Conservation (phyloP, 2,329 filamentous ascomycete genomes). For the Orbilia javanica region DNA sequence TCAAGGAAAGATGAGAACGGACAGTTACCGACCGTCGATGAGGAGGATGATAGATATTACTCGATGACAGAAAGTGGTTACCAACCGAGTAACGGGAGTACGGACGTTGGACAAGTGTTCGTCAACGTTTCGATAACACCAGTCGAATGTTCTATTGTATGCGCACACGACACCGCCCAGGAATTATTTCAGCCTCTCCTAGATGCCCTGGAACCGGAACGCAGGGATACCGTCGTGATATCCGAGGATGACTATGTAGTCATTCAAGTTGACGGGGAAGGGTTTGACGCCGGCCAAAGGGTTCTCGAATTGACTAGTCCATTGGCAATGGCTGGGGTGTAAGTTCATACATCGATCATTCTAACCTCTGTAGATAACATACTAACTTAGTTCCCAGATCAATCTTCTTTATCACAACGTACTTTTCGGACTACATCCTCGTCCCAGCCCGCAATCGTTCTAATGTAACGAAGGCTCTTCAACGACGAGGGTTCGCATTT, state of each 20-base stretch:
- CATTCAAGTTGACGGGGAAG: constrained; percentile 89
- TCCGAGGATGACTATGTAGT: constrained; percentile 87
- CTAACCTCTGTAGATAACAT: not conserved
- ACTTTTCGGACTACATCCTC: constrained; percentile 96
- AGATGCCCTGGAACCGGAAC: constrained; percentile 70
- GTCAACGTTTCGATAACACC: constrained; percentile 94
- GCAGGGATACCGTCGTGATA: constrained; percentile 74
- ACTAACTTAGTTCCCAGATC: constrained; percentile 68
- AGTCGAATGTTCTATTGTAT: constrained; percentile 92
- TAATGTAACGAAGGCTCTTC: constrained; percentile 80
- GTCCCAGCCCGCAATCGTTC: constrained; percentile 81
- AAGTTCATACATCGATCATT: constrained; percentile 62
- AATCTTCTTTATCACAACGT: constrained; percentile 98
- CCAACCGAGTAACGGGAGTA: constrained; percentile 51
- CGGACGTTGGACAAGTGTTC: constrained; percentile 71
- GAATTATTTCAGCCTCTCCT: constrained; percentile 81
- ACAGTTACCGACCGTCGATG: constrained; percentile 52
- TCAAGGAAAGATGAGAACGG: constrained; percentile 65
- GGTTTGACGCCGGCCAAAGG: constrained; percentile 88
- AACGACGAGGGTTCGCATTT: constrained; percentile 85
- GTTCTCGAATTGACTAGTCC: constrained; percentile 93
- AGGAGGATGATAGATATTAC: constrained; percentile 67
- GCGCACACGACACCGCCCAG: constrained; percentile 79
- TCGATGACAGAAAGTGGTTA: constrained; percentile 46
- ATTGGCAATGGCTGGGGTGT: constrained; percentile 89